Evolutionary conservation across 495 filamentous ascomycete species (phyloP).

Genomic region (Glutinoglossum americanum): DNA sequence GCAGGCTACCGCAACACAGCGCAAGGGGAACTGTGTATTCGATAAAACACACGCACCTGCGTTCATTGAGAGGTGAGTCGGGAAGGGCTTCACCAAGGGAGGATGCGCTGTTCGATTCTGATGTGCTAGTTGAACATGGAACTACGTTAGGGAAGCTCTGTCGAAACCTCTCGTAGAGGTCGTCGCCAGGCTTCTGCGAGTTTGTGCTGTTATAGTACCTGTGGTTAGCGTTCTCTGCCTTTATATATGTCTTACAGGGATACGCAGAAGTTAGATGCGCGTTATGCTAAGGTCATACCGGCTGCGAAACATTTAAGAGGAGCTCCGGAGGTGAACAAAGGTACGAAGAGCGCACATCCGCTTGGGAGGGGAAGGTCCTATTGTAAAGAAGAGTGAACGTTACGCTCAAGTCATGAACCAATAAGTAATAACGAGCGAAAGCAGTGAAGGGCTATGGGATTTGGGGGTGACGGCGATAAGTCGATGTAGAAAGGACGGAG

Average conservation of each 20-base stretch:
- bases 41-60: not conserved
- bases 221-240: not conserved
- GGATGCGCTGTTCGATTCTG: constrained; percentile 6
- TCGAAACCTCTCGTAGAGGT: constrained; percentile 67
- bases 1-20: not conserved
- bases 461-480: not conserved
- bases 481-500: not conserved
- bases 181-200: constrained; percentile 69
- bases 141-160: constrained; percentile 50
- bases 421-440: not conserved
- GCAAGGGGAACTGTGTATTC: not conserved
- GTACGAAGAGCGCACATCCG: not conserved
- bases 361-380: not conserved
- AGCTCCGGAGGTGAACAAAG: not conserved
- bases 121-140: constrained; percentile 13
- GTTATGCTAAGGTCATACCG: not conserved
- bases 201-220: constrained; percentile 35
- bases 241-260: not conserved
- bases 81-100: constrained; percentile 1
- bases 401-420: not conserved
- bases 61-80: not conserved
- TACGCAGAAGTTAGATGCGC: not conserved
- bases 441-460: not conserved
- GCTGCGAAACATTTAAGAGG: not conserved
- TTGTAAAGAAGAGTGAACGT: not conserved